A percentile compares a stretch with the other conserved stretches of the same genome.
Evolutionary conservation across 768 basidiomycete genomes (phyloP).

Genomic region (Kondoa subrosea): DNA sequence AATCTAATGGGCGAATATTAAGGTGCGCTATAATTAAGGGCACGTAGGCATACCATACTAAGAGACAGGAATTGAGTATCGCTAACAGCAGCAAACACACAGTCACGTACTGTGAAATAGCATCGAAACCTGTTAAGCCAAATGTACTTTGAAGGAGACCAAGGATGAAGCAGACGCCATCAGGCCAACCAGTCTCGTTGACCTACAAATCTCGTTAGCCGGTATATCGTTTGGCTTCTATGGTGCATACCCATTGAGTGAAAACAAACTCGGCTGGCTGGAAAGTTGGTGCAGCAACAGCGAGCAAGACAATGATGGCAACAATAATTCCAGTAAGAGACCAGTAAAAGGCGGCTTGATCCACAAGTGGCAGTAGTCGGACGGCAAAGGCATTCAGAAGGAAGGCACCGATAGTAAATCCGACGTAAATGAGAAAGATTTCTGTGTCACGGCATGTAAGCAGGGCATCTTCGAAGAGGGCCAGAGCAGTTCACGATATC

Average conservation of each 20-base stretch:
- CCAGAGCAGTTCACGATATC: background rate
- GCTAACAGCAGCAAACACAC: too few species aligned
- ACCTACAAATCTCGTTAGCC: conserved; percentile 1
- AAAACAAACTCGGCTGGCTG: conserved; percentile 26
- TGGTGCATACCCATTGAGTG: background rate
- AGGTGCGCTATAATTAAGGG: background rate
- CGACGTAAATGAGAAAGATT: background rate
- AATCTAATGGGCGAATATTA: background rate
- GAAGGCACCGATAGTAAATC: conserved; percentile 8
- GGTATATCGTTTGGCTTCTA: background rate
- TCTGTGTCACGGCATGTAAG: too few species aligned
- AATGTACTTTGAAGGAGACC: conserved; percentile 26
- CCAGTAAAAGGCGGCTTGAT: conserved; percentile 15
- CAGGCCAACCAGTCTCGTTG: conserved; percentile 27
- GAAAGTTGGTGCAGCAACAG: conserved; percentile 13
- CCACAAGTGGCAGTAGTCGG: conserved; percentile 10
- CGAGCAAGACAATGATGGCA: conserved; percentile 14
- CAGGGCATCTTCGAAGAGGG: background rate
- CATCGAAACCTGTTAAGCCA: conserved; percentile 10
- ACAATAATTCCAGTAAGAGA: conserved; percentile 14
- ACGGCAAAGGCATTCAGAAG: conserved; percentile 16
- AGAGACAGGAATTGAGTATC: too few species aligned
- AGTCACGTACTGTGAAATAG: background rate
- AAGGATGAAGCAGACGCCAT: conserved; percentile 23
- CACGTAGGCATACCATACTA: background rate